Percentiles rank a stretch among this genome's conserved stretches.
These are phyloP conservation scores for Cercospora sp. DNA, from an alignment of 2,329 filamentous ascomycete genomes.

Conservation along the genomic window DNA sequence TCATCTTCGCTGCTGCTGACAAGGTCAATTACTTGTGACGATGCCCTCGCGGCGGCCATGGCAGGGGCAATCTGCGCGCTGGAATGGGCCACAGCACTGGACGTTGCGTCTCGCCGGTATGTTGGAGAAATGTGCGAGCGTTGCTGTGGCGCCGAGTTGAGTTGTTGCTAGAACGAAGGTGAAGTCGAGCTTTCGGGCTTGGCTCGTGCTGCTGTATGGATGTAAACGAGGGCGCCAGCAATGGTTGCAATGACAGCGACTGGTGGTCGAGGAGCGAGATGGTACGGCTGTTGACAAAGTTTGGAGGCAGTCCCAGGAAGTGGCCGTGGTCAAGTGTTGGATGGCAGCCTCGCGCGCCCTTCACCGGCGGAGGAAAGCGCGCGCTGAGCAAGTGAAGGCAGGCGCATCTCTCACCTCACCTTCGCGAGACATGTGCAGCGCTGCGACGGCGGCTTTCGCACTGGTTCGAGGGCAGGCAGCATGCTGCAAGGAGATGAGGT, in stretches of 20 bases:
- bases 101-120: background rate
- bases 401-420: background rate
- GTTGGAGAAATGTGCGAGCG: background rate
- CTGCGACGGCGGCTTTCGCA: background rate
- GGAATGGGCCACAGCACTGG: background rate
- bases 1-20: constrained; percentile 30
- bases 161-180: background rate
- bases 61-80: background rate
- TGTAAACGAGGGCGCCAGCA: background rate
- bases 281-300: background rate
- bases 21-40: constrained; percentile 29
- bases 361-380: background rate
- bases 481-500: background rate
- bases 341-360: background rate
- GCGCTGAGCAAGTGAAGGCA: background rate
- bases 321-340: background rate
- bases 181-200: background rate
- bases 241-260: background rate
- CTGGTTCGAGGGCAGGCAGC: background rate
- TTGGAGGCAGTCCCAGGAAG: background rate
- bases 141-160: background rate
- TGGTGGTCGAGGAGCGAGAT: background rate
- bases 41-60: constrained; percentile 10
- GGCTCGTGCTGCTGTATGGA: background rate
- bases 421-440: background rate